phyloP scores from a whole-genome alignment of 225 moss, liverwort and hornwort species.

The Polytrichum formosum region DNA sequence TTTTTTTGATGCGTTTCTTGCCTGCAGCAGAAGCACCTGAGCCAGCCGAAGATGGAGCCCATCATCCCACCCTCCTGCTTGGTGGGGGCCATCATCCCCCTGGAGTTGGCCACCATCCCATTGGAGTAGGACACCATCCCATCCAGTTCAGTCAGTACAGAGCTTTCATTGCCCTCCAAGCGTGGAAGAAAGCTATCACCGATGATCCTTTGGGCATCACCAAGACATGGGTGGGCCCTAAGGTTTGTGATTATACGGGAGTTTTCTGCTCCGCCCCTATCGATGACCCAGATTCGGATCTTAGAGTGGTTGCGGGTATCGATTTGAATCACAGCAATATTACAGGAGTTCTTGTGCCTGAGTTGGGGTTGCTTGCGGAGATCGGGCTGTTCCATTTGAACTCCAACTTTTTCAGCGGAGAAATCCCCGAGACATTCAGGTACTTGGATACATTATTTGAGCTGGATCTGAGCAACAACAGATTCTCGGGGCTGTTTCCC shows the following conservation, averaged over 20 bases:
- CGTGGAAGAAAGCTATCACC: constrained; percentile 61
- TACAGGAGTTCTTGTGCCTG: constrained; percentile 31
- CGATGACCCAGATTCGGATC: constrained; percentile 14
- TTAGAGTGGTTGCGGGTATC: constrained; percentile 46
- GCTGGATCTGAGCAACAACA: constrained; percentile 63
- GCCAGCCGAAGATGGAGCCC: constrained; percentile 24
- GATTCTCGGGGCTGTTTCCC: constrained; percentile 41
- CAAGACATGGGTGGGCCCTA: constrained; percentile 41
- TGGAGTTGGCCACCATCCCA: constrained; percentile 16
- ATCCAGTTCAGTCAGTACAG: constrained; percentile 2
- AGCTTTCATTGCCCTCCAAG: constrained; percentile 47
- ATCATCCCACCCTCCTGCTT: constrained; percentile 31
- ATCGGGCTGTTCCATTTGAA: constrained; percentile 54
- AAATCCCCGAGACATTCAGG: constrained; percentile 31
- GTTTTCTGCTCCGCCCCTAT: constrained; percentile 45
- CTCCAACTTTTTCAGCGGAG: constrained; percentile 46
- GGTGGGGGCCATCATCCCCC: constrained; percentile 51
- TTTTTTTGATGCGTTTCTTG: neutral
- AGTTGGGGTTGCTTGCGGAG: constrained; percentile 48
- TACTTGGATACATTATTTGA: constrained; percentile 29
- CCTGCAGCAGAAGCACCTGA: constrained; percentile 18
- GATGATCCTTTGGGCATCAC: constrained; percentile 46
- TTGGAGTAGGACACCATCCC: constrained; percentile 10
- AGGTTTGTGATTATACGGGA: constrained; percentile 50
- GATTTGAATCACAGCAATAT: constrained; percentile 46